Evolutionary conservation across 805 yeast species (phyloP), one percentile per base, ranked within the genome.

Genomic region (Sugiyamaella mastotermitis): DNA sequence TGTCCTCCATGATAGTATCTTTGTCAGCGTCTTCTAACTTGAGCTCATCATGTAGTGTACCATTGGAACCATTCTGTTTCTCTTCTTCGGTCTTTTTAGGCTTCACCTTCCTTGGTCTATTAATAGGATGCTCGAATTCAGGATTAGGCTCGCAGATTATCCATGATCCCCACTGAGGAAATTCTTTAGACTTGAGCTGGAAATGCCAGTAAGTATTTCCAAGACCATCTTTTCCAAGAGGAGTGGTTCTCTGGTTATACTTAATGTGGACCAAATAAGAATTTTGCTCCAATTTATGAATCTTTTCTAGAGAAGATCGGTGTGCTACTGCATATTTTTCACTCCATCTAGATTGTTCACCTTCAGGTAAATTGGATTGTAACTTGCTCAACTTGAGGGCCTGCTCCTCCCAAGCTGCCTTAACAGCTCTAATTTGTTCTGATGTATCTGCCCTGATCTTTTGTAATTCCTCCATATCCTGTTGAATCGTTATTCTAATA

Each of bases 131-230:
- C 14, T 28, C 23, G 35, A 33, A 38, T 28, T 42, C 42, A 37
- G 22, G 37, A 21, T 34, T 24, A 44, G 46, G 37, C 39, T 54
- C 57, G 35, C 61, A 53, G 36, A 59, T 29, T 22, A 60, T 50
- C 59, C 58, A 55, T 16, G 60, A 44, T 7, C 64, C 64, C 65
- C 65, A 62, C 8, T 49, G 39, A 2, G 42, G n/a, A 28, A 39
- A 40, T 10, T 51, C 48, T 22, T 52, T 43, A 5, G 55, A 42
- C 38, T 58, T 55, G 33, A 56, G 61, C 42, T 60, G 64, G 37
- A 62, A 50, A 1, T 51, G 40, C 66, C 66, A 62, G 46, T 60
- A 62, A 25, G 38, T 38, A 42, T 62, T 62, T 5, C 64, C 64
- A 14, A 41, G 38, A 4, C 45, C 41, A 43, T 62, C 66, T 5